Percentiles rank a stretch among this genome's conserved stretches.
phyloP scores from a whole-genome alignment of 257 asterid genomes.

The Salvia splendens region DNA sequence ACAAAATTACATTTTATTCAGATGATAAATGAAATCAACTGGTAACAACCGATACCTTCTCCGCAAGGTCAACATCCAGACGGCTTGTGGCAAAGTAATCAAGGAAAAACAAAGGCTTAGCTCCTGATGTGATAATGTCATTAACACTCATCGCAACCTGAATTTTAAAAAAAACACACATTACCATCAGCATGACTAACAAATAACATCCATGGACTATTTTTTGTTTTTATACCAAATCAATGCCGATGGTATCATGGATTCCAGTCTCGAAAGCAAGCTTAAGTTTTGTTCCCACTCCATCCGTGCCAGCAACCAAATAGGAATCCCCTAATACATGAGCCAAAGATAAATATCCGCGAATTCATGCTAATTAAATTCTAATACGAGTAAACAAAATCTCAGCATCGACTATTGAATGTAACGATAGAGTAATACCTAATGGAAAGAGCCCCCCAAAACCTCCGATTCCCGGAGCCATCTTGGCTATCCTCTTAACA shows the following conservation, averaged over 20 bases:
- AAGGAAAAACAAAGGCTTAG: conserved; percentile 93
- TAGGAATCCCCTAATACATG: conserved; percentile 67
- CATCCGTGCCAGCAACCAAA: conserved; percentile 97
- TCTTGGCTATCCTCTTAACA: conserved; percentile 80
- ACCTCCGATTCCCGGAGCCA: conserved; percentile 99
- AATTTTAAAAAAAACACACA: not conserved
- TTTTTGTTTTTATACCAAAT: conserved; percentile 53
- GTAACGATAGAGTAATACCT: conserved; percentile 47
- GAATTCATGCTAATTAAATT: not conserved
- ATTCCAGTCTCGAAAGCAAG: conserved; percentile 95
- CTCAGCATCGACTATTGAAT: not conserved
- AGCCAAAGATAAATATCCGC: not conserved
- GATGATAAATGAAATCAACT: not conserved
- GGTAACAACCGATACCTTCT: conserved; percentile 52
- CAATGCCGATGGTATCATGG: conserved; percentile 95
- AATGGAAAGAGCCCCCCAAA: conserved; percentile 94
- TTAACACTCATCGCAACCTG: conserved; percentile 99
- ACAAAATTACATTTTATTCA: not conserved
- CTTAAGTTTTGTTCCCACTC: conserved; percentile 95
- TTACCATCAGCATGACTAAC: conserved; percentile 19
- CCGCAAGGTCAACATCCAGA: conserved; percentile 95
- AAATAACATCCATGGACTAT: conserved; percentile 7
- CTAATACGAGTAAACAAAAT: not conserved
- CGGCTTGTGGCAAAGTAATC: conserved; percentile 93
- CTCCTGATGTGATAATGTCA: conserved; percentile 96